These are phyloP conservation scores for Didymella segeticola DNA, from an alignment of 2,329 filamentous ascomycete species.

Conservation along the genomic window DNA sequence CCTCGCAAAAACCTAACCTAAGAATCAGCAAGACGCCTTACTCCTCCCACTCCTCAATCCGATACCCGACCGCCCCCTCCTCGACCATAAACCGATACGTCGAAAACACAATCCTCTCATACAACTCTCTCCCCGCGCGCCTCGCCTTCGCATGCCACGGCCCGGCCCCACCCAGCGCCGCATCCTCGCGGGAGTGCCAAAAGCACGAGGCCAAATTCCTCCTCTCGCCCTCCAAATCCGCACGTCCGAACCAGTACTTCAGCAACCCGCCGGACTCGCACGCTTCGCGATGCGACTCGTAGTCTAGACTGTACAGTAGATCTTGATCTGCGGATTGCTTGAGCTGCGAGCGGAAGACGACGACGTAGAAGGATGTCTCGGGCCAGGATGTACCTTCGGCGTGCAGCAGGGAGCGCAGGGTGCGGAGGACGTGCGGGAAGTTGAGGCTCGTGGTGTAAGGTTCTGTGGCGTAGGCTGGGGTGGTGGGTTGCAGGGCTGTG, in stretches of 20 bases:
- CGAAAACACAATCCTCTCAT: conserved; percentile 52
- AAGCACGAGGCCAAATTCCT: conserved; percentile 81
- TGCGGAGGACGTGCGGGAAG: conserved; percentile 68
- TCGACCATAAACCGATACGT: conserved; percentile 64
- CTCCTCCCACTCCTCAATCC: conserved; percentile 40
- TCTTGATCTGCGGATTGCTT: conserved; percentile 70
- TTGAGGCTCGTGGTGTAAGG: conserved; percentile 79
- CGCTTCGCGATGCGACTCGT: conserved; percentile 80
- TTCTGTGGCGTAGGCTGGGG: conserved; percentile 77
- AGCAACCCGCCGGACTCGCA: conserved; percentile 79
- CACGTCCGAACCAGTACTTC: conserved; percentile 90
- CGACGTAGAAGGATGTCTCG: conserved; percentile 76
- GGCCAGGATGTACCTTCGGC: conserved; percentile 62
- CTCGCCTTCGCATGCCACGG: conserved; percentile 64
- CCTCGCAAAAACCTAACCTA: too few species aligned
- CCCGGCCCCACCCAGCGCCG: conserved; percentile 65
- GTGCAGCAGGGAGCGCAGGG: conserved; percentile 61
- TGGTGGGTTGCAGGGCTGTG: conserved; percentile 67
- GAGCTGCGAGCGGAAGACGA: conserved; percentile 80
- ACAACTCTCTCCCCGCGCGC: conserved; percentile 56
- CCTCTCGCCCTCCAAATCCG: conserved; percentile 64
- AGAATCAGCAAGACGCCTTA: too few species aligned
- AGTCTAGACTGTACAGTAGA: conserved; percentile 75
- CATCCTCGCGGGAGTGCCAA: conserved; percentile 65
- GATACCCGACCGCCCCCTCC: conserved; percentile 69